Conservation (phyloP, 768 basidiomycete genomes). For the Boletus huronensis region DNA sequence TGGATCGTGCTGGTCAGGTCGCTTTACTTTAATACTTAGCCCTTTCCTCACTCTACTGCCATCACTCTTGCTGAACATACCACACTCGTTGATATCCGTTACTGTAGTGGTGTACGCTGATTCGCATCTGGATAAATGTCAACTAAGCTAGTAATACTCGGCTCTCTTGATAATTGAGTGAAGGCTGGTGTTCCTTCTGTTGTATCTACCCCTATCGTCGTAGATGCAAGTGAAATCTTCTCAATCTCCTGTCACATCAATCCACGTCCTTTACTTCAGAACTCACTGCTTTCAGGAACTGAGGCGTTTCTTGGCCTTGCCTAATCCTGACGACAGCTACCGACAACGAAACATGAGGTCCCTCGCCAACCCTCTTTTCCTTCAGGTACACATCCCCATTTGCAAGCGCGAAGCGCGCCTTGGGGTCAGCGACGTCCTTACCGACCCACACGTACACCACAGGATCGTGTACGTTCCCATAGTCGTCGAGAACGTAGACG, state of each 20-base stretch:
- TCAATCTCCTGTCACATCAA: background rate
- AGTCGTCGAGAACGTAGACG: conserved; percentile 50
- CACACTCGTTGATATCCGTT: background rate
- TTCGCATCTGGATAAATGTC: background rate
- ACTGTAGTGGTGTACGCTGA: background rate
- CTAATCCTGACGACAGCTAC: conserved; percentile 10
- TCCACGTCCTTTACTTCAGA: background rate
- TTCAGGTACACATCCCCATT: conserved; percentile 54
- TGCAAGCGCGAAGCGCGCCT: conserved; percentile 50
- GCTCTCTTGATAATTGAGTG: background rate
- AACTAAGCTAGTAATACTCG: background rate
- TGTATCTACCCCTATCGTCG: background rate
- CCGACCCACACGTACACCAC: conserved; percentile 62
- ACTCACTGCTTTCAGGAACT: conserved; percentile 33
- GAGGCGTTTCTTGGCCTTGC: conserved; percentile 48
- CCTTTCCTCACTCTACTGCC: background rate
- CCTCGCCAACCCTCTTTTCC: conserved; percentile 27
- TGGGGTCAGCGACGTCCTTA: conserved; percentile 38
- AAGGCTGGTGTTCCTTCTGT: background rate
- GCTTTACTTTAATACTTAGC: background rate
- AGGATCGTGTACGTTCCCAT: conserved; percentile 30
- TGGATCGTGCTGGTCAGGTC: background rate
- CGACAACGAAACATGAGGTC: conserved; percentile 18
- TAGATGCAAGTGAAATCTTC: background rate
- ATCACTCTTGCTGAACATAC: background rate